These are phyloP conservation scores for Rubia yunnanensis DNA, from an alignment of 257 asterid species.

Conservation along the genomic window DNA sequence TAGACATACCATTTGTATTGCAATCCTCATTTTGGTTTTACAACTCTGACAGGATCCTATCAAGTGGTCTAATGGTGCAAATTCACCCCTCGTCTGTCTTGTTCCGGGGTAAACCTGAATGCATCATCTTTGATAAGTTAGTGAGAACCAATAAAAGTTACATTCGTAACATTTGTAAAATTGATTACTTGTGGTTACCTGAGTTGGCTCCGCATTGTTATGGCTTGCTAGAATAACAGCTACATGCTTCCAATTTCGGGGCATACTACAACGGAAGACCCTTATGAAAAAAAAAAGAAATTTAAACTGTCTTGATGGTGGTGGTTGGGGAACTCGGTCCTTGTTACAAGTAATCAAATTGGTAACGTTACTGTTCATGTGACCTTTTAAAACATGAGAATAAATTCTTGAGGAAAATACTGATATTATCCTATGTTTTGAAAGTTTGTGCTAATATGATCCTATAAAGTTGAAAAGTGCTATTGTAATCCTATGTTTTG, in stretches of 20 bases:
- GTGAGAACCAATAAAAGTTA: slow-evolving; percentile 68
- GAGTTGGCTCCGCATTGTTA: slow-evolving; percentile 84
- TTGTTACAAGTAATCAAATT: no score
- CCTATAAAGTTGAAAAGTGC: no score
- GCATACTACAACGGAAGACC: not conserved
- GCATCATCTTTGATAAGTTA: slow-evolving; percentile 68
- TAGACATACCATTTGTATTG: not conserved
- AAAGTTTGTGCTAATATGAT: no score
- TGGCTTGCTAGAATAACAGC: slow-evolving; percentile 39
- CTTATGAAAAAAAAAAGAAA: no score
- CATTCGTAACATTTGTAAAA: slow-evolving; percentile 62
- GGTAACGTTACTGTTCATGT: no score
- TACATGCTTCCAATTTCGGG: not conserved
- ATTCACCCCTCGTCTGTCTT: slow-evolving; percentile 89
- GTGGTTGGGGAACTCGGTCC: no score
- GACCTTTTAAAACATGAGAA: no score
- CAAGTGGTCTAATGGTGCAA: slow-evolving; percentile 73
- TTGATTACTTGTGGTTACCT: slow-evolving; percentile 80
- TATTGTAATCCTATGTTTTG: no score
- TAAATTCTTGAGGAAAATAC: no score
- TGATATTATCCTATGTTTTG: no score
- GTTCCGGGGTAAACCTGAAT: slow-evolving; percentile 75
- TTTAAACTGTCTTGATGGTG: no score
- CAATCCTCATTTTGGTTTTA: slow-evolving; percentile 5
- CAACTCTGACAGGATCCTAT: slow-evolving; percentile 55